A percentile compares a stretch with the other conserved stretches of the same genome.
Conservation (phyloP, 2,329 filamentous ascomycete genomes). For the Tolypocladium amazonense region DNA sequence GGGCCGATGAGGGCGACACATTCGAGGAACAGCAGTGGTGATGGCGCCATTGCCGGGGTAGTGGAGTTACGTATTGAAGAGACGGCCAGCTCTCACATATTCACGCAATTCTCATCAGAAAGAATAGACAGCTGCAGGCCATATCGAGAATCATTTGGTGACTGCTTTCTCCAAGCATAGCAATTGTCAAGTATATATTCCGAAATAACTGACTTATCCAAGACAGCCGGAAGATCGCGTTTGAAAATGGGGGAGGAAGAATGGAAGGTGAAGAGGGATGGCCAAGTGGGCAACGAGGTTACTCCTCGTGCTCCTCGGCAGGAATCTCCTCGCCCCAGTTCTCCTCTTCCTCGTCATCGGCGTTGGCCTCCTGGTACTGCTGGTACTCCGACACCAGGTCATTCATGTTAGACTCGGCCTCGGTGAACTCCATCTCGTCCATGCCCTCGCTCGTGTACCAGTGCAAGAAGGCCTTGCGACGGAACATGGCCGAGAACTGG, state of each 20-base stretch:
- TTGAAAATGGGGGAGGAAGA: neutral
- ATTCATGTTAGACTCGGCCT: slow-evolving; percentile 99
- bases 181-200: neutral
- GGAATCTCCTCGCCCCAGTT: slow-evolving; percentile 72
- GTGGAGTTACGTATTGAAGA: neutral
- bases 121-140: neutral
- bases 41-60: neutral
- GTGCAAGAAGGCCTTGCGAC: slow-evolving; percentile 99
- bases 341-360: slow-evolving; percentile 84
- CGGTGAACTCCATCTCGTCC: slow-evolving; percentile 99
- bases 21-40: neutral
- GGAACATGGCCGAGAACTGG: slow-evolving; percentile 99
- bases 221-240: neutral
- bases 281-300: slow-evolving; percentile 2
- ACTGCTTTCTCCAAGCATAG: neutral
- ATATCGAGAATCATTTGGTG: neutral
- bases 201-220: neutral
- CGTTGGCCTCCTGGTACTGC: slow-evolving; percentile 98
- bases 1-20: slow-evolving; percentile 17
- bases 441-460: slow-evolving; percentile 99
- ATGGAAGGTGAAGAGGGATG: neutral
- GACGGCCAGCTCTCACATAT: neutral
- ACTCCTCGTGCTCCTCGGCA: slow-evolving; percentile 55
- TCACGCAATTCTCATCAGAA: neutral
- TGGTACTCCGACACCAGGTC: slow-evolving; percentile 99